Conservation (phyloP, 768 basidiomycete genomes). For the Trametes cinnabarina region DNA sequence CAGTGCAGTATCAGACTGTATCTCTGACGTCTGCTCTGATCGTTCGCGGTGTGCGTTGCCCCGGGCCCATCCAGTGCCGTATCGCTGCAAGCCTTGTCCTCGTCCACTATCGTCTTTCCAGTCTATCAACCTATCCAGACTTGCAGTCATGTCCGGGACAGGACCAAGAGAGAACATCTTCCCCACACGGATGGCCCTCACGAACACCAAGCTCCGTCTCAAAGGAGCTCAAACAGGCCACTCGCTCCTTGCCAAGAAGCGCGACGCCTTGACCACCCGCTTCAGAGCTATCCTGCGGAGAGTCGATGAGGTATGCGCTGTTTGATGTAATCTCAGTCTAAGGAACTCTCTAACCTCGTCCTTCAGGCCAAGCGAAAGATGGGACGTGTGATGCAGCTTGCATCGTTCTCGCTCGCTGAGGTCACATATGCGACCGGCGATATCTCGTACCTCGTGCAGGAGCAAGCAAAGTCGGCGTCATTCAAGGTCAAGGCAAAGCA, state of each 20-base stretch:
- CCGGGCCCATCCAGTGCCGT: too few relatives aligned
- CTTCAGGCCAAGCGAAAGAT: constrained; percentile 94
- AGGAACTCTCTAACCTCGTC: not conserved
- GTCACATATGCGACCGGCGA: constrained; percentile 98
- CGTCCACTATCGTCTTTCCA: not conserved
- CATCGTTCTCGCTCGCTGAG: constrained; percentile 98
- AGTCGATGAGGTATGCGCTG: constrained; percentile 91
- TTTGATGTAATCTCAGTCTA: too few relatives aligned
- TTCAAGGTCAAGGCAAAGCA: constrained; percentile 94
- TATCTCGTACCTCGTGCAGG: constrained; percentile 96
- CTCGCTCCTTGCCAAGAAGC: constrained; percentile 94
- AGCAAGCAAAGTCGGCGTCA: constrained; percentile 86
- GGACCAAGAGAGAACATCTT: constrained; percentile 92
- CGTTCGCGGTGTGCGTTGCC: too few relatives aligned
- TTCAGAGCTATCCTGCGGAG: constrained; percentile 93
- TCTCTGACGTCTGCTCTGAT: not conserved
- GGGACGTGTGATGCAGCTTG: constrained; percentile 98
- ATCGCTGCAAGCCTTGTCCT: not conserved
- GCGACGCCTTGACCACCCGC: constrained; percentile 92
- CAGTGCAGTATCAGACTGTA: too few relatives aligned
- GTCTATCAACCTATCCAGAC: too few relatives aligned
- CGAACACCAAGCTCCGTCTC: constrained; percentile 84
- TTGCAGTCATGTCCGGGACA: constrained; percentile 73
- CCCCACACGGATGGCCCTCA: constrained; percentile 96
- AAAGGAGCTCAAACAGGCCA: constrained; percentile 95